These are phyloP conservation scores for Abrus pulchellus DNA, from an alignment of 306 rosid genomes.

Conservation along the genomic window DNA sequence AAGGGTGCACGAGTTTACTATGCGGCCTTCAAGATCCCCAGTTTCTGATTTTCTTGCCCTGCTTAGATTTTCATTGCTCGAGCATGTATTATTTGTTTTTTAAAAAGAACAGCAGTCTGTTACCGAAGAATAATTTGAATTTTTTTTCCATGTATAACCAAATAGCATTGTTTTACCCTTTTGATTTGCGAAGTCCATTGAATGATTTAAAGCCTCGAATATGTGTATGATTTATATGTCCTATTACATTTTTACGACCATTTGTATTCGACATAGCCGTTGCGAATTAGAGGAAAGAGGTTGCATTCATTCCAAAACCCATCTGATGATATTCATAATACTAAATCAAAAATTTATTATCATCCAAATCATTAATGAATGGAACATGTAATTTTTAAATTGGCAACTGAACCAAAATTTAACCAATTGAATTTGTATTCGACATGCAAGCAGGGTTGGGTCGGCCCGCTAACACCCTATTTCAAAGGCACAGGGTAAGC, in stretches of 20 bases:
- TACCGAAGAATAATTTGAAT: slow-evolving; percentile 59
- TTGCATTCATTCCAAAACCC: not conserved
- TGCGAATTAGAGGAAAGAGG: not conserved
- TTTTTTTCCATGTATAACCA: slow-evolving; percentile 44
- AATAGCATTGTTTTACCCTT: slow-evolving; percentile 49
- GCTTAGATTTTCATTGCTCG: slow-evolving; percentile 49
- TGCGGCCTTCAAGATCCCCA: slow-evolving; percentile 19
- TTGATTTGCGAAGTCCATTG: slow-evolving; percentile 47
- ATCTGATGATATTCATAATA: not conserved
- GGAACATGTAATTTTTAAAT: not conserved
- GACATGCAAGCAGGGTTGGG: not conserved
- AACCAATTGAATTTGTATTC: not conserved
- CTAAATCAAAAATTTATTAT: not conserved
- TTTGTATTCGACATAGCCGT: not conserved
- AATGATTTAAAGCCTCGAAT: slow-evolving; percentile 30
- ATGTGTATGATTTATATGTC: not conserved
- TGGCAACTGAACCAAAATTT: not conserved
- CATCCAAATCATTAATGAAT: not conserved
- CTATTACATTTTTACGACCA: not conserved
- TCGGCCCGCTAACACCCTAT: not conserved
- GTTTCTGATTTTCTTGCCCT: slow-evolving; percentile 47
- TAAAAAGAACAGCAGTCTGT: slow-evolving; percentile 43
- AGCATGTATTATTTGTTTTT: slow-evolving; percentile 56
- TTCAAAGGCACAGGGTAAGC: not conserved
- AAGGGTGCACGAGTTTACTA: slow-evolving; percentile 46